phyloP scores from a whole-genome alignment of 352 stramenopile genomes.

The Plasmopara viticola region DNA sequence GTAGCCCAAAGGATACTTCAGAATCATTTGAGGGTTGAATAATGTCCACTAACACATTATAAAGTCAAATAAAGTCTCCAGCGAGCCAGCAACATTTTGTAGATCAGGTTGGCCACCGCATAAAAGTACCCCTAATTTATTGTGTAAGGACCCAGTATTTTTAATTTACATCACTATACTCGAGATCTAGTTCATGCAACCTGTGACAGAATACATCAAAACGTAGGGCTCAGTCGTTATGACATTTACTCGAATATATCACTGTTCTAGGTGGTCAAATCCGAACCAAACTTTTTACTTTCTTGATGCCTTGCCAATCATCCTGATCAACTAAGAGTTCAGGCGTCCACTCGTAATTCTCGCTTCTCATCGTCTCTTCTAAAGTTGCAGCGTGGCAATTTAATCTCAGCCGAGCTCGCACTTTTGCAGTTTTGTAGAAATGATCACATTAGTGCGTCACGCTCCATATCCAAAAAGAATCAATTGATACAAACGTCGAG shows the following conservation, averaged over 20 bases:
- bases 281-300: slow-evolving; percentile 5
- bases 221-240: too few species aligned
- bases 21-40: background rate
- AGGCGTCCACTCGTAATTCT: slow-evolving; percentile 37
- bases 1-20: too few species aligned
- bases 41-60: slow-evolving; percentile 15
- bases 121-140: slow-evolving; percentile 36
- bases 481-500: slow-evolving; percentile 39
- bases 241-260: slow-evolving; percentile 5
- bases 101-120: slow-evolving; percentile 29
- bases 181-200: too few species aligned
- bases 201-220: slow-evolving; percentile 21
- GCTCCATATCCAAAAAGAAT: slow-evolving; percentile 45
- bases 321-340: slow-evolving; percentile 41
- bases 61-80: slow-evolving; percentile 25
- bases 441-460: slow-evolving; percentile 13
- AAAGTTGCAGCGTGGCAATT: slow-evolving; percentile 1
- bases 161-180: slow-evolving; percentile 28
- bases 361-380: slow-evolving; percentile 26
- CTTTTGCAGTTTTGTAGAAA: slow-evolving; percentile 18
- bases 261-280: slow-evolving; percentile 19
- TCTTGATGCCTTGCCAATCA: slow-evolving; percentile 26
- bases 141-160: slow-evolving; percentile 33
- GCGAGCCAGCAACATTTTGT: slow-evolving; percentile 41
- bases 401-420: slow-evolving; percentile 13